Conservation (phyloP, 2,329 filamentous ascomycete species). For the Aspergillus puulaauensis region DNA sequence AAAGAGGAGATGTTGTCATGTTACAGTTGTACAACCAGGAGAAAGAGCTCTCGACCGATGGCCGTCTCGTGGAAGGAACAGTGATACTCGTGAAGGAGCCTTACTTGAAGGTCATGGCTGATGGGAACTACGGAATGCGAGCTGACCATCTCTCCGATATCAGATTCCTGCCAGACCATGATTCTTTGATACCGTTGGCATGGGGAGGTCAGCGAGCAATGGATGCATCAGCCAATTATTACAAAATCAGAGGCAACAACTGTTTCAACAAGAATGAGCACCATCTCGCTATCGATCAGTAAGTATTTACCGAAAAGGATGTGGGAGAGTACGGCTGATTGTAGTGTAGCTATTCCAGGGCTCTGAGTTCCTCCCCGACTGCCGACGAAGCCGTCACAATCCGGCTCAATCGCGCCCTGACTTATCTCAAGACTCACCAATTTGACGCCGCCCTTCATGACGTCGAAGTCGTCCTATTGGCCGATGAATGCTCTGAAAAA, state of each 20-base stretch:
- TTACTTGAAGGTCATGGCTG: conserved; percentile 46
- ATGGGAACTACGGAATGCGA: conserved; percentile 46
- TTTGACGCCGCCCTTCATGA: conserved; percentile 39
- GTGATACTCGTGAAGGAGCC: conserved; percentile 55
- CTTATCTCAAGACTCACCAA: conserved; percentile 28
- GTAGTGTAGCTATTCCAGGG: conserved; percentile 38
- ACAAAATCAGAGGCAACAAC: conserved; percentile 35
- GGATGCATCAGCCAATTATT: conserved; percentile 11
- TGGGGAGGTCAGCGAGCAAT: conserved; percentile 29
- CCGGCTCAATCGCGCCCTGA: conserved; percentile 39
- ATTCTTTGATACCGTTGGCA: conserved; percentile 41
- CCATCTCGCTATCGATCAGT: conserved; percentile 27
- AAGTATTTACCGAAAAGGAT: conserved; percentile 3
- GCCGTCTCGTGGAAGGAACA: conserved; percentile 35
- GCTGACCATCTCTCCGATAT: conserved; percentile 59
- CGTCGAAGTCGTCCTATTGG: conserved; percentile 17
- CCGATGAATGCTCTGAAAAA: conserved; percentile 39
- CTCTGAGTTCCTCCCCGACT: conserved; percentile 35
- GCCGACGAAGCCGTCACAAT: conserved; percentile 34
- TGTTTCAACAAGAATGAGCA: conserved; percentile 12
- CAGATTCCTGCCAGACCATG: conserved; percentile 34
- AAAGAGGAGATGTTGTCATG: conserved; percentile 34
- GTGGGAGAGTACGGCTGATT: conserved; percentile 3
- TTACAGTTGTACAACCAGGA: conserved; percentile 47
- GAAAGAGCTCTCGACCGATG: conserved; percentile 29